Evolutionary conservation across 192 early-diverging fungal genomes (phyloP), one percentile per base, ranked within the genome.

Genomic region (Coemansia sp.): DNA sequence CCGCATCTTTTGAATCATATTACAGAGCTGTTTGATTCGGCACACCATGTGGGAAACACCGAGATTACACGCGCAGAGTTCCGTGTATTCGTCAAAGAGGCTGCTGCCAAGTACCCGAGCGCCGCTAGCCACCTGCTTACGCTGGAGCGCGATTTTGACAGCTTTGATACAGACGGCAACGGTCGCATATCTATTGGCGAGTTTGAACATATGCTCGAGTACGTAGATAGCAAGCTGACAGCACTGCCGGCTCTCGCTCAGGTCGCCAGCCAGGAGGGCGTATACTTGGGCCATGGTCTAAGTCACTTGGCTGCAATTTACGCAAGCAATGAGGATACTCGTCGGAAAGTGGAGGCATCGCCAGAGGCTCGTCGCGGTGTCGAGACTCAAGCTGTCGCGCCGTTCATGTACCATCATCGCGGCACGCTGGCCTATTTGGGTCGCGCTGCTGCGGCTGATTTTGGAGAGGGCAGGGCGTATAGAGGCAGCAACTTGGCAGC

Each of bases 201-300:
- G 70, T 78, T 84, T 65, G 19, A 66, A 2, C 32, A 44, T 19
- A 84, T 84, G 81, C 76, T 84, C 14, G 70, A 73, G 57, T 70
- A 67, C 48, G 77, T 84, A 17, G 81, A 84, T 42, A 62, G 70
- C 72, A 84, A 76, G 73, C 90, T 79, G 87, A 89, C 65, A 63
- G 90, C 88, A 23, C 78, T 94, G 42, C 94, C 94, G 27, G 86
- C 93, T 11, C 93, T 93, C 8, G 96, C 96, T 8, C 96, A 98
- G 82, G 88, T 98, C 11, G 96, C 96, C 17, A 85, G 85, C 44
- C 88, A 95, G 64, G 93, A 98, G 79, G 95, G 95, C 55, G 73
- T 82, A 15, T 98, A 94, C 77, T 71, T 98, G 65, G 92, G 91
- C 41, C 70, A 78, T 23, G 74, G 89, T 17, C 90, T 98, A 70